A percentile compares a stretch with the other conserved stretches of the same genome.
Conservation (phyloP, 1,284 basidiomycete species). For the Cryptococcus deneoformans region DNA sequence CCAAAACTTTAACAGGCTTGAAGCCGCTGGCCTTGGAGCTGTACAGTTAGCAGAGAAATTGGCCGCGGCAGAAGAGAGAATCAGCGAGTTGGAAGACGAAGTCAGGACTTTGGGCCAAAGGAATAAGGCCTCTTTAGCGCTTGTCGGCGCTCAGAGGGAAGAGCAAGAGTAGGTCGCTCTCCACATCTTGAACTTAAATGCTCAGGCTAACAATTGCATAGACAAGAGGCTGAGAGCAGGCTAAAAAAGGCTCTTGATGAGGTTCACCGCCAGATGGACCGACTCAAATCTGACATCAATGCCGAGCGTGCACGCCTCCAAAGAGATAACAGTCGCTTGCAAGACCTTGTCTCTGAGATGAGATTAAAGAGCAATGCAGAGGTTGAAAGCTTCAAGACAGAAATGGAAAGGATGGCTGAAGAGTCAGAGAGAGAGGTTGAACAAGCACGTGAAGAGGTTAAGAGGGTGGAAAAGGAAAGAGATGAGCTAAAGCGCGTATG, state of each 20-base stretch:
- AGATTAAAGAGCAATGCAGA: constrained; percentile 16
- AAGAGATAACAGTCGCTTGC: constrained; percentile 28
- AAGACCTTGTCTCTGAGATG: constrained; percentile 24
- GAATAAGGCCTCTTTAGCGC: constrained; percentile 25
- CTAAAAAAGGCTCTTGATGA: constrained; percentile 26
- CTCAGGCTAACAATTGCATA: not conserved
- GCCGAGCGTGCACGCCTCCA: constrained; percentile 30
- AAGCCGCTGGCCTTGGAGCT: constrained; percentile 47
- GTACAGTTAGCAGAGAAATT: constrained; percentile 50
- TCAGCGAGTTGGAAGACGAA: constrained; percentile 46
- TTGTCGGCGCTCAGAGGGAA: constrained; percentile 23
- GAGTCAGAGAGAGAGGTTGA: constrained; percentile 13
- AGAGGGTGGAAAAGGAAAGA: constrained; percentile 5
- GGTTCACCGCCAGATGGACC: constrained; percentile 32
- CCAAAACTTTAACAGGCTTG: constrained; percentile 51
- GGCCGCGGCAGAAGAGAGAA: constrained; percentile 41
- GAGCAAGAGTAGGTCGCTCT: constrained; percentile 21
- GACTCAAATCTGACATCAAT: constrained; percentile 25
- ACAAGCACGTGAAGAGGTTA: constrained; percentile 9
- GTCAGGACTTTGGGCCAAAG: constrained; percentile 25
- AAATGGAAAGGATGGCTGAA: constrained; percentile 19
- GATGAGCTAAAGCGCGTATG: constrained; percentile 15
- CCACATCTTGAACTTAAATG: not conserved
- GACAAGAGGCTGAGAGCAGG: constrained; percentile 21
- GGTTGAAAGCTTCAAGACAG: constrained; percentile 19